Base-by-base conservation (phyloP, 2,329 filamentous ascomycete genomes). In the Pleurostoma richardsiae region DNA sequence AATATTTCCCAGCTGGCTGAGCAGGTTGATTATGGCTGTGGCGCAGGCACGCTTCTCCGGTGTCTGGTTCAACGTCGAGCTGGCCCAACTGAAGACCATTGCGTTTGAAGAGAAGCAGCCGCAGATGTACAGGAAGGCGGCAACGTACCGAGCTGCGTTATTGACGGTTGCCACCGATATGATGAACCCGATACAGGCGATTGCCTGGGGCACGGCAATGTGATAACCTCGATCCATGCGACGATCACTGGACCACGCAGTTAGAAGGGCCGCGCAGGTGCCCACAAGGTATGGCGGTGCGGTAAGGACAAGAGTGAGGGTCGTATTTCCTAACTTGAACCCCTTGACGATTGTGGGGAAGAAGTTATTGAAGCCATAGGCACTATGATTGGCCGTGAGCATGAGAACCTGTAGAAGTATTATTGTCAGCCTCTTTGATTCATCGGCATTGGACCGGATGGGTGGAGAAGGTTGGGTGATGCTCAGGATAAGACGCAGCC, bases 331-430 rank as follows among this genome's bases (percentile, higher is more conserved):
- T 0, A 65, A 66, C 1, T 19, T 19, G 19, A 69, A 64, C 4
- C 60, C 69, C 51, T 64, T 48, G 8, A 36, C n/a, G 33, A 36
- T n/a, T 8, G 67, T 68, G 1, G 66, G 67, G 50, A 73, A 72
- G 58, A 69, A 72, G 56, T 70, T 70, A 53, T 71, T 66, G 55
- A 70, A 70, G 2, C 61, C 62, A 39, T 71, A 70, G 19, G 71
- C 70, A 4, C 67, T 67, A 30, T 74, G 58, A 54, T 75, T 71
- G 52, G 70, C 67, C 47, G 74, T 72, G 47, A 73, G 69, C 70
- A 75, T 74, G 40, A 71, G 58, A 4, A 64, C 65, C 19, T 19
- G 19, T 19, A 19, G 19, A 19, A 19, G 19, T 2, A 19, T 19
- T 19, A 19, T 19, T 19, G 19, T 19, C 19, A 19, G 19, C 19